phyloP scores from a whole-genome alignment of 164 flowering plant genomes.

The Tinospora cordifolia region DNA sequence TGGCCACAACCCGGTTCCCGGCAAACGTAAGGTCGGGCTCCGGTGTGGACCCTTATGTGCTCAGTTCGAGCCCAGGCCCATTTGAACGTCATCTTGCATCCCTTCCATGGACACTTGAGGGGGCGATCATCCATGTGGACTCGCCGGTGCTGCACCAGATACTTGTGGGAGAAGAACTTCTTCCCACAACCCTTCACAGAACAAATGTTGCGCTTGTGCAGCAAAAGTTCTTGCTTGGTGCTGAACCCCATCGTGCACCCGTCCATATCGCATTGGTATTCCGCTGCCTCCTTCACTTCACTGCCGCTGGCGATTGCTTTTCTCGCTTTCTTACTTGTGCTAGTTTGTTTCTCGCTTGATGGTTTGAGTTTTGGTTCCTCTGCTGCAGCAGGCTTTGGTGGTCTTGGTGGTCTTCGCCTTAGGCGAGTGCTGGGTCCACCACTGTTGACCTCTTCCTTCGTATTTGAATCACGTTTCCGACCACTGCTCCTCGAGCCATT shows the following conservation, averaged over 20 bases:
- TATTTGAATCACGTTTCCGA: conserved; percentile 16
- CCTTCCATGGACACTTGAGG: conserved; percentile 93
- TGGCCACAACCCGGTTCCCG: conserved; percentile 81
- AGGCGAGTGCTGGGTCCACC: conserved; percentile 86
- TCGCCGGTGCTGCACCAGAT: conserved; percentile 85
- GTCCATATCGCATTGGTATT: conserved; percentile 69
- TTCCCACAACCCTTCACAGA: conserved; percentile 90
- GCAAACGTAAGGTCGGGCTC: conserved; percentile 88
- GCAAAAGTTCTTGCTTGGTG: conserved; percentile 58
- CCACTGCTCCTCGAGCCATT: conserved; percentile 13
- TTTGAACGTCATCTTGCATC: conserved; percentile 96
- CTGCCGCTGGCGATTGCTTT: conserved; percentile 18
- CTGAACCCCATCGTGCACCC: conserved; percentile 85
- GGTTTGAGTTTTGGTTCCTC: conserved; percentile 19
- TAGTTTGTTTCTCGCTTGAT: conserved; percentile 28
- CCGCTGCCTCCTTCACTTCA: conserved; percentile 33
- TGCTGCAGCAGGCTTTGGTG: conserved; percentile 25
- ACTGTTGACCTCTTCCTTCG: conserved; percentile 44
- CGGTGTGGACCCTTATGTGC: conserved; percentile 96
- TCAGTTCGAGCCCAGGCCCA: conserved; percentile 99
- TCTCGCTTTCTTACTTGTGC: conserved; percentile 26
- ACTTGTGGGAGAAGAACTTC: conserved; percentile 96
- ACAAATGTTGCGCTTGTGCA: conserved; percentile 78
- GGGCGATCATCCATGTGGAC: conserved; percentile 94
- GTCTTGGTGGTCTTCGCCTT: conserved; percentile 50